phyloP scores from a whole-genome alignment of 805 yeast species.

The Metschnikowia santaceciliae region DNA sequence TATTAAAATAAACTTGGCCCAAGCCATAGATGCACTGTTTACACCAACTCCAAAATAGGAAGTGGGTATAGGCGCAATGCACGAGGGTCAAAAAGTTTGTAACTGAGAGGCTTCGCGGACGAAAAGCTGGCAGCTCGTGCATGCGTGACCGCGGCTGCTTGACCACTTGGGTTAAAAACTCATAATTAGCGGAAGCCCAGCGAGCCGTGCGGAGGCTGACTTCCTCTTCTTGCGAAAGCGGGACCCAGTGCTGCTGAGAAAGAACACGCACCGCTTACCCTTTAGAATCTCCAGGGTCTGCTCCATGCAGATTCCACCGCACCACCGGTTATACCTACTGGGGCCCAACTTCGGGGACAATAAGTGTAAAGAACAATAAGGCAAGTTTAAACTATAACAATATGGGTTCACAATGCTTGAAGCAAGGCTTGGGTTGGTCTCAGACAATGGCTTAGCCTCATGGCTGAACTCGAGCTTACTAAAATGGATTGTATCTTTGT shows the following conservation, averaged over 20 bases:
- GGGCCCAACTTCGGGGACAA: background rate
- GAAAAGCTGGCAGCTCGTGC: slow-evolving; percentile 1
- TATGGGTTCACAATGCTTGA: background rate
- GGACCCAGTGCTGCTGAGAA: background rate
- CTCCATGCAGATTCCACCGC: background rate
- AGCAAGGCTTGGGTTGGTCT: no score
- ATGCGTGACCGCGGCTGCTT: background rate
- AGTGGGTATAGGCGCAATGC: slow-evolving; percentile 2
- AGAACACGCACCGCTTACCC: background rate
- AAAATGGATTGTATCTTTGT: no score
- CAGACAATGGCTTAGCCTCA: no score
- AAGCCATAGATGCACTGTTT: slow-evolving; percentile 4
- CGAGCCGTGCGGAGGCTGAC: background rate
- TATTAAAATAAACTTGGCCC: background rate
- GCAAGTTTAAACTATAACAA: background rate
- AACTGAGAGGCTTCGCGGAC: slow-evolving; percentile 1
- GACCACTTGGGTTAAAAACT: background rate
- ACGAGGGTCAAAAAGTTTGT: background rate
- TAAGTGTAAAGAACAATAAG: background rate
- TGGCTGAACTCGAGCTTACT: no score
- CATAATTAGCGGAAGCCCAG: background rate
- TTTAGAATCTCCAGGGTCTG: background rate
- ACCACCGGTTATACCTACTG: background rate
- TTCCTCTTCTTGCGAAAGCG: background rate
- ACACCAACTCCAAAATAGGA: slow-evolving; percentile 2